Conservation (phyloP, 1,139 yeast genomes). For the Yamadazyma buinensis region DNA sequence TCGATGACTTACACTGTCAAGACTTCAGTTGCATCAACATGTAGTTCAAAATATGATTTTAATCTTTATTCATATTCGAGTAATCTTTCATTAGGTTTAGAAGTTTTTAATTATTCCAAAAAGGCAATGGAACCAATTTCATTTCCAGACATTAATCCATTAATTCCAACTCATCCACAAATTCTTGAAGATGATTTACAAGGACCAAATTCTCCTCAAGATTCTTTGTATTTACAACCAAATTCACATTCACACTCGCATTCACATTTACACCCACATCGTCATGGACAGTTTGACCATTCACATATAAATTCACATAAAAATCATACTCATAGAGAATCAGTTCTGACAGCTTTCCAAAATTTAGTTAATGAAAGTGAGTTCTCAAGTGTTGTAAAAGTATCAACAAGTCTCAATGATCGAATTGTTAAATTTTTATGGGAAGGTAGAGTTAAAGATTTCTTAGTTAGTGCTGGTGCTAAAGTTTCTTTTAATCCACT, state of each 20-base stretch:
- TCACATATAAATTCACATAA: conserved; percentile 8
- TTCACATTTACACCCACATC: conserved; percentile 1
- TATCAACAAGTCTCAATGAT: conserved; percentile 68
- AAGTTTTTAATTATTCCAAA: conserved; percentile 56
- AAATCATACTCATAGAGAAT: conserved; percentile 16
- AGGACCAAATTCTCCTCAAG: no score
- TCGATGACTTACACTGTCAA: conserved; percentile 86
- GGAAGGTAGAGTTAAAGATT: conserved; percentile 86
- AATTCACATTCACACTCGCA: no score
- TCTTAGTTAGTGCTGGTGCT: conserved; percentile 75
- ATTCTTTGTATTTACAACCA: no score
- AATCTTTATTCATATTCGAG: conserved; percentile 89
- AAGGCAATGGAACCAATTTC: no score
- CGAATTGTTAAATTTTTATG: conserved; percentile 64
- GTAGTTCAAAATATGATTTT: conserved; percentile 84
- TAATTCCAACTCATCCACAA: no score
- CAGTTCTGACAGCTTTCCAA: conserved; percentile 53
- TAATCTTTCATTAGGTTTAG: conserved; percentile 82
- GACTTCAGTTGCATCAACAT: conserved; percentile 71
- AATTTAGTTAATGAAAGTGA: conserved; percentile 49
- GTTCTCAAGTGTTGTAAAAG: conserved; percentile 69
- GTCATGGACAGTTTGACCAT: conserved; percentile 11
- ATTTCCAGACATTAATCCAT: no score
- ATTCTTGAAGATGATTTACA: no score
- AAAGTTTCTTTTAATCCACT: conserved; percentile 34